These are phyloP conservation scores for Porphyrellus cyaneotinctus DNA, from an alignment of 768 basidiomycete species.

Conservation along the genomic window DNA sequence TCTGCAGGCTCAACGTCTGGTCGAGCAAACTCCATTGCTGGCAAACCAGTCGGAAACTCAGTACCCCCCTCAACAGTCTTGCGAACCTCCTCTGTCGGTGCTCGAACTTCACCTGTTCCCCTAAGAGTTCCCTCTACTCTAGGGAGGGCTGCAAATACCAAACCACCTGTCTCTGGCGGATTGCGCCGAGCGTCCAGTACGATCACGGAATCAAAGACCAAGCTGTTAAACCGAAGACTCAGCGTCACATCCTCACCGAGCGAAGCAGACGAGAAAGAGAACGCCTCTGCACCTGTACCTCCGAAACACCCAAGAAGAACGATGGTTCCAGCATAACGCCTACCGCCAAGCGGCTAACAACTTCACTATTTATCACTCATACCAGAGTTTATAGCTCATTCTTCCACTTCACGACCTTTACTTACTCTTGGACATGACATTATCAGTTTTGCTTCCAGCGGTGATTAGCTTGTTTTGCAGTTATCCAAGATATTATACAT, in stretches of 20 bases:
- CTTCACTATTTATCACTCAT: conserved; percentile 8
- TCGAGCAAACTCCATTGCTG: conserved; percentile 40
- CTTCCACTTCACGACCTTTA: conserved; percentile 5
- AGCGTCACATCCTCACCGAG: conserved; percentile 37
- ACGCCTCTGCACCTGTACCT: conserved; percentile 33
- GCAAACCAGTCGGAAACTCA: conserved; percentile 41
- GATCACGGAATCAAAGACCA: conserved; percentile 33
- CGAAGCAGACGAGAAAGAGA: conserved; percentile 59
- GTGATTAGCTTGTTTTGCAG: conserved; percentile 8
- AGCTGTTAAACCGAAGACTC: conserved; percentile 31
- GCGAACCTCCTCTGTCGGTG: conserved; percentile 30
- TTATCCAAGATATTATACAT: conserved; percentile 7
- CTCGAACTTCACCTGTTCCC: conserved; percentile 36
- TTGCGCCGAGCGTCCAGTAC: conserved; percentile 32
- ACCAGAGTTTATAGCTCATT: not conserved
- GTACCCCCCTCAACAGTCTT: conserved; percentile 41
- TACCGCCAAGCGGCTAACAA: not conserved
- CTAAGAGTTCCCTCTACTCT: conserved; percentile 33
- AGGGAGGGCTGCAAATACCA: conserved; percentile 16
- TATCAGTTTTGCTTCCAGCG: conserved; percentile 5
- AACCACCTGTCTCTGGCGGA: conserved; percentile 8
- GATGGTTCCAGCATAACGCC: conserved; percentile 13
- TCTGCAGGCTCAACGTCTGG: conserved; percentile 57
- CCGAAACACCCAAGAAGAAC: conserved; percentile 17
- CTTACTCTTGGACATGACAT: conserved; percentile 13